phyloP scores from a whole-genome alignment of 352 stramenopile genomes.

The Phytophthora parvispora region DNA sequence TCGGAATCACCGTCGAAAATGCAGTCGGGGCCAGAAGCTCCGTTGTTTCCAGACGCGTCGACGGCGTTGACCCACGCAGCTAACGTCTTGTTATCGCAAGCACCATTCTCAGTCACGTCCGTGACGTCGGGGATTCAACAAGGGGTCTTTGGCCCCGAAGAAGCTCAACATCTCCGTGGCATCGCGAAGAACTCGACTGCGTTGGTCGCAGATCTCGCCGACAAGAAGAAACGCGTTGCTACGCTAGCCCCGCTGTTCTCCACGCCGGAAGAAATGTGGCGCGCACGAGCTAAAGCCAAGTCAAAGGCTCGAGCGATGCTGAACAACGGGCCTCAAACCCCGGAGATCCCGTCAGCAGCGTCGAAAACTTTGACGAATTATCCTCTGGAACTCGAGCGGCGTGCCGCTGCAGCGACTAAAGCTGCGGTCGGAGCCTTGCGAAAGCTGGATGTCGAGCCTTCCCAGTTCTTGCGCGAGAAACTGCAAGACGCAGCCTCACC shows the following conservation, averaged over 20 bases:
- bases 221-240: constrained; percentile 36
- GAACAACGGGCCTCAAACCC: constrained; percentile 28
- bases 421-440: constrained; percentile 12
- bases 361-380: constrained; percentile 41
- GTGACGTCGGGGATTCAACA: constrained; percentile 46
- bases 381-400: constrained; percentile 52
- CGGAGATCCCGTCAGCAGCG: constrained; percentile 7
- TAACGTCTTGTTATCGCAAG: constrained; percentile 26
- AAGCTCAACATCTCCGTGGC: constrained; percentile 44
- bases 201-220: constrained; percentile 9
- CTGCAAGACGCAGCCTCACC: constrained; percentile 21
- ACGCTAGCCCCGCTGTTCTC: constrained; percentile 42
- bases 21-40: not conserved
- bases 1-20: constrained; percentile 15
- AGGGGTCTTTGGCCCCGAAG: constrained; percentile 54
- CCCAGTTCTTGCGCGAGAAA: constrained; percentile 51
- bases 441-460: constrained; percentile 48
- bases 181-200: constrained; percentile 37
- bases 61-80: constrained; percentile 30
- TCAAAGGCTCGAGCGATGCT: constrained; percentile 16
- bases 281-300: constrained; percentile 20
- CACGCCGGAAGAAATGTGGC: constrained; percentile 30
- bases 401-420: constrained; percentile 11
- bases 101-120: constrained; percentile 55
- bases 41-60: constrained; percentile 25